These are phyloP conservation scores for Fraxinus cuspidata DNA, from an alignment of 257 asterid genomes.

Conservation along the genomic window DNA sequence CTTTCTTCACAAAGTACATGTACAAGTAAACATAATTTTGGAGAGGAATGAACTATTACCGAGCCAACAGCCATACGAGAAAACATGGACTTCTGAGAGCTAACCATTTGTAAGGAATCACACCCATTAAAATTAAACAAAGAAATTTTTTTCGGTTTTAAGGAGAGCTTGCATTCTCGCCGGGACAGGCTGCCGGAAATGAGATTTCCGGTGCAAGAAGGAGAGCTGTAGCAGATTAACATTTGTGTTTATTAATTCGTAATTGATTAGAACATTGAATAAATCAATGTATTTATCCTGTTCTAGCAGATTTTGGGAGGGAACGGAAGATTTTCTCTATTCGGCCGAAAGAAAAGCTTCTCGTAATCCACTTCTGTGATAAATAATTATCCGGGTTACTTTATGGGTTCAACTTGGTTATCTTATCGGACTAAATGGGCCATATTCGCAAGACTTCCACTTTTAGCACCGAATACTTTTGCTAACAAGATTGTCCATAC, in stretches of 20 bases:
- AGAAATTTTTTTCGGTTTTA: constrained; percentile 29
- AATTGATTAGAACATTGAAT: constrained; percentile 28
- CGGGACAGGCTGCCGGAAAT: constrained; percentile 34
- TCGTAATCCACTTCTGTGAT: constrained; percentile 2
- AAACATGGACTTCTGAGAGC: constrained; percentile 32
- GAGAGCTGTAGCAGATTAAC: constrained; percentile 35
- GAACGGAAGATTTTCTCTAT: constrained; percentile 6
- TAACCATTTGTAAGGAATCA: constrained; percentile 25
- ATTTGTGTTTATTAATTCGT: constrained; percentile 18
- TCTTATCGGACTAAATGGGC: neutral
- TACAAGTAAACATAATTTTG: neutral
- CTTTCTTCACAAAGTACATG: neutral
- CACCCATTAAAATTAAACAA: constrained; percentile 19
- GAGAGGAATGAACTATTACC: constrained; percentile 34
- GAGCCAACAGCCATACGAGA: constrained; percentile 55
- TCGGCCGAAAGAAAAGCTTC: constrained; percentile 21
- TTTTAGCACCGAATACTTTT: too few relatives aligned
- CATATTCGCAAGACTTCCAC: neutral
- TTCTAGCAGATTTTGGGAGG: constrained; percentile 15
- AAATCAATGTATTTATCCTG: constrained; percentile 3
- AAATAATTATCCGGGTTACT: constrained; percentile 15
- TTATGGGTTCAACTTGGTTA: neutral
- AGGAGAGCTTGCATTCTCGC: constrained; percentile 31
- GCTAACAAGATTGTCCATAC: too few relatives aligned
- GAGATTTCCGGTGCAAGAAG: constrained; percentile 37